phyloP scores from a whole-genome alignment of 768 basidiomycete species.

The Rhizopogon salebrosus region DNA sequence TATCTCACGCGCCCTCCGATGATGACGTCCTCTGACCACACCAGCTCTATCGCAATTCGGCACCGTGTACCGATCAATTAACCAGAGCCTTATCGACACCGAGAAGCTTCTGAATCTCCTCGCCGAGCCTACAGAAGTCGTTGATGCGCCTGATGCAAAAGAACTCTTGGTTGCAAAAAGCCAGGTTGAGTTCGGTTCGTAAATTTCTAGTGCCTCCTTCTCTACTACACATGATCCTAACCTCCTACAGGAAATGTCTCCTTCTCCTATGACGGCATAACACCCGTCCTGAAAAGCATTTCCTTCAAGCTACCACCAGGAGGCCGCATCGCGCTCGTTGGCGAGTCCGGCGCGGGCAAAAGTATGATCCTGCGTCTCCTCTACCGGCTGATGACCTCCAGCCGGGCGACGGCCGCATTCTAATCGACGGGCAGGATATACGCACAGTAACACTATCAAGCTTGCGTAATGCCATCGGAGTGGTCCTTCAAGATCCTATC shows the following conservation, averaged over 20 bases:
- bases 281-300: constrained; percentile 51
- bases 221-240: not conserved
- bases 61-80: constrained; percentile 73
- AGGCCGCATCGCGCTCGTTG: constrained; percentile 85
- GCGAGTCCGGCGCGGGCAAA: constrained; percentile 77
- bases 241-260: constrained; percentile 62
- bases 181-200: constrained; percentile 74
- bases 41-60: constrained; percentile 15
- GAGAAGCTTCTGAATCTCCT: constrained; percentile 80
- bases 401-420: constrained; percentile 72
- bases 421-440: constrained; percentile 84
- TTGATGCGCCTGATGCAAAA: constrained; percentile 74
- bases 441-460: constrained; percentile 80
- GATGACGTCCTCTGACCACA: not conserved
- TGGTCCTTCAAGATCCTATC: constrained; percentile 60
- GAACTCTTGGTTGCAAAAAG: constrained; percentile 67
- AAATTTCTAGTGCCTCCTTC: too few relatives aligned
- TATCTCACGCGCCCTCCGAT: not conserved
- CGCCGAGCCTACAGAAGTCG: constrained; percentile 77
- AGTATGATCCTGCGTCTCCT: constrained; percentile 79
- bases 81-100: constrained; percentile 76
- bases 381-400: constrained; percentile 89
- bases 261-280: constrained; percentile 78
- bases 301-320: constrained; percentile 87
- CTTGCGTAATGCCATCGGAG: constrained; percentile 76